These are phyloP conservation scores for Boletellus deceptivus DNA, from an alignment of 1,284 basidiomycete species.

Conservation along the genomic window DNA sequence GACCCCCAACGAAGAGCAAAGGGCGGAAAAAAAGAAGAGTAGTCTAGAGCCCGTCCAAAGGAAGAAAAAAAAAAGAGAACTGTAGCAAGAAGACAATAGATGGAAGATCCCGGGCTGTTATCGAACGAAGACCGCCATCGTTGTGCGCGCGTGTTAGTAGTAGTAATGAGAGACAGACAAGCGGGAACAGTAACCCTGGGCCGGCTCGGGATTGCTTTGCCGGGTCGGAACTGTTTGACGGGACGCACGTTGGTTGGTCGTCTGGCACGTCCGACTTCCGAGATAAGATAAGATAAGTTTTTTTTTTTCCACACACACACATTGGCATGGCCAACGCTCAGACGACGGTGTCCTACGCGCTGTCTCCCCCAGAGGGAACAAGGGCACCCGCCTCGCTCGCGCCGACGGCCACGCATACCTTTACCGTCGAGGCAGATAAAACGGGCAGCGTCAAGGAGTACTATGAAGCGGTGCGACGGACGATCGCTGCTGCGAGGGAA, in stretches of 20 bases:
- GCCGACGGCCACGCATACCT: conserved; percentile 18
- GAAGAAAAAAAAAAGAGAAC: not conserved
- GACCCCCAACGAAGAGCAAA: conserved; percentile 3
- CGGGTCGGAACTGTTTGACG: no score
- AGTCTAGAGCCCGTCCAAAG: conserved; percentile 12
- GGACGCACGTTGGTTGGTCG: not conserved
- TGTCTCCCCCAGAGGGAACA: conserved; percentile 43
- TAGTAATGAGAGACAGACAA: no score
- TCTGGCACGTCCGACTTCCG: not conserved
- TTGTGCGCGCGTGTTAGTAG: no score
- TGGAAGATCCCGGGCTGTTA: conserved; percentile 30
- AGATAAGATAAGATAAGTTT: conserved; percentile 22
- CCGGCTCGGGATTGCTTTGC: no score
- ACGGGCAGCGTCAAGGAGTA: conserved; percentile 35
- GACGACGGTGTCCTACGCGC: conserved; percentile 43
- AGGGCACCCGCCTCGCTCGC: conserved; percentile 21
- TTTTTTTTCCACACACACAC: no score
- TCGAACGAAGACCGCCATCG: conserved; percentile 3
- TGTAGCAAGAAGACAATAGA: no score
- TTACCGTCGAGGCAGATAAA: conserved; percentile 29
- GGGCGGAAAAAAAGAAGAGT: not conserved
- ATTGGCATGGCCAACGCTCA: conserved; percentile 29
- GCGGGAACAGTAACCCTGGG: no score
- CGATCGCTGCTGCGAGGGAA: conserved; percentile 51
- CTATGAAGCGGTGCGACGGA: conserved; percentile 48